These are phyloP conservation scores for Colletotrichum filicis DNA, from an alignment of 2,329 filamentous ascomycete species.

Conservation along the genomic window DNA sequence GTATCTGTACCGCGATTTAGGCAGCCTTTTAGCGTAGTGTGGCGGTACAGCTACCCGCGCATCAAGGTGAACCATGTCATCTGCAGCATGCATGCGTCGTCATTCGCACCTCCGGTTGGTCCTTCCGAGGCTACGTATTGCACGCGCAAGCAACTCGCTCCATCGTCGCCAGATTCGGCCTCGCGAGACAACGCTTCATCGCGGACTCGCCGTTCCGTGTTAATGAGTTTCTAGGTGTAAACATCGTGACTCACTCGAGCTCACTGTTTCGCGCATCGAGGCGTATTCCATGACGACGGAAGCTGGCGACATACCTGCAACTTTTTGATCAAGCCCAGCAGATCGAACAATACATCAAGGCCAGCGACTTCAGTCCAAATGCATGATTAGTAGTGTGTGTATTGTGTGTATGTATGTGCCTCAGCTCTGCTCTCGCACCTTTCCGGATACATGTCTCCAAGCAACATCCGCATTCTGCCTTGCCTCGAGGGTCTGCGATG, in stretches of 20 bases:
- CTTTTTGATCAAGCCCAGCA: background rate
- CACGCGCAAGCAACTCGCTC: constrained; percentile 33
- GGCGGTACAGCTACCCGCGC: constrained; percentile 28
- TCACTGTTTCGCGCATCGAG: background rate
- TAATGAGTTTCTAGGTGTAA: background rate
- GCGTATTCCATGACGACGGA: background rate
- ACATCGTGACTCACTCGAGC: background rate
- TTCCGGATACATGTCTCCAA: constrained; percentile 7
- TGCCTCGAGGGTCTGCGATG: background rate
- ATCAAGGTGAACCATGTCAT: constrained; percentile 29
- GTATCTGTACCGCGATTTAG: constrained; percentile 27
- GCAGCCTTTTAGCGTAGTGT: constrained; percentile 12
- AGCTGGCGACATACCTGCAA: background rate
- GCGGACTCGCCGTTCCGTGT: background rate
- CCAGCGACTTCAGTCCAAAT: background rate
- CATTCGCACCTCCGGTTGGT: constrained; percentile 18
- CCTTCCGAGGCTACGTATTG: constrained; percentile 19
- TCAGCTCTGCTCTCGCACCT: constrained; percentile 22
- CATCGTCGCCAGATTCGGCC: background rate
- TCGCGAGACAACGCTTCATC: background rate
- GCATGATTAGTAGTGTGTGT: constrained; percentile 19
- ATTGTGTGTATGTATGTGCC: constrained; percentile 22
- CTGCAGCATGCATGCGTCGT: constrained; percentile 36
- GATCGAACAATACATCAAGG: background rate
- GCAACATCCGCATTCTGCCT: constrained; percentile 15